Base-by-base conservation (phyloP, 495 filamentous ascomycete species). In the Ascobolus immersus region DNA sequence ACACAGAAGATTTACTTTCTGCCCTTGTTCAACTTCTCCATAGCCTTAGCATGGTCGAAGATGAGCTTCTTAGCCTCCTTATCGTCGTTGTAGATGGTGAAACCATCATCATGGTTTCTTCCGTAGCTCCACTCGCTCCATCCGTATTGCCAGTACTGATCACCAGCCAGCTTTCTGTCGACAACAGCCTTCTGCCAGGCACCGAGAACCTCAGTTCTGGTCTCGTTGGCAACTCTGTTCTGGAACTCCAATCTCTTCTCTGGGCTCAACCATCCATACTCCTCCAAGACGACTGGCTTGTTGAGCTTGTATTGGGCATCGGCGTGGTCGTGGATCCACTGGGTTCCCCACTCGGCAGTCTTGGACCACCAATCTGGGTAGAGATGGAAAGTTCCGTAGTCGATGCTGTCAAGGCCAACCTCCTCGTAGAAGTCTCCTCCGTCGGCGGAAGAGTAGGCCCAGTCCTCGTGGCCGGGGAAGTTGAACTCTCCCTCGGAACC, bases 251-350 rank as follows among this genome's bases (percentile, higher is more conserved):
- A 33, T 48, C 57, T 38, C 51, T 39, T 28, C 42, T 55, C 49
- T 26, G 53, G 45, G 2, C 51, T 57, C 25, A 61, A 44, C 46
- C 43, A 43, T 11, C 39, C 69, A 40, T 77, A 77, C 45, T 76
- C 73, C 40, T 77, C 72, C 32, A 71, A 59, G 14, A 77, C 54
- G 26, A 73, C 71, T 0, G 73, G 70, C 51, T 76, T 77, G 14
- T 60, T 60, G 6, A 57, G 60, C 7, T 57, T 59, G 21, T 51
- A 50, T 35, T 65, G 68, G 1, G 62, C 56, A 0, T 50, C 55
- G 2, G 61, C 66, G 37, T 77, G 71, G 32, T 70, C 59, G 3
- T 49, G 51, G 37, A 76, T 58, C 71, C 71, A 76, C 30, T 55
- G 52, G 24, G 36, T 44, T 29, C 36, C 40, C 56, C 54, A 59